phyloP scores from a whole-genome alignment of 2,329 filamentous ascomycete species.

The Fusarium subglutinans region DNA sequence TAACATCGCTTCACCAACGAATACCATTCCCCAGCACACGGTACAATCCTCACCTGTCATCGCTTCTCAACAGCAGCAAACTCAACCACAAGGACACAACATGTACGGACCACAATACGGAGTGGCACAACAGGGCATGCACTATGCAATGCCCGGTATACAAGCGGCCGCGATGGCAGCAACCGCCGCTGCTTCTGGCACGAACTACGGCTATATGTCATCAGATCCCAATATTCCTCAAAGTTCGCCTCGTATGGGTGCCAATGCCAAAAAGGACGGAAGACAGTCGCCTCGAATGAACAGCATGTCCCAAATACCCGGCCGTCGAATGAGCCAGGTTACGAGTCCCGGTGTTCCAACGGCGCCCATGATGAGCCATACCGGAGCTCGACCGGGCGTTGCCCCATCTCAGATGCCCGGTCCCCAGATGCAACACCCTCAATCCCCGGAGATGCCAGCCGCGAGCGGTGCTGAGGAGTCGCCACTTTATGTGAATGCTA shows the following conservation, averaged over 20 bases:
- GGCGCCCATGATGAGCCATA: constrained; percentile 79
- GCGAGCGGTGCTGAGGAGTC: constrained; percentile 82
- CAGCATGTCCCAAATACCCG: constrained; percentile 67
- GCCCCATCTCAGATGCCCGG: constrained; percentile 68
- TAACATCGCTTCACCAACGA: constrained; percentile 78
- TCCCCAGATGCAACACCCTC: constrained; percentile 73
- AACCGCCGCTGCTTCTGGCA: constrained; percentile 89
- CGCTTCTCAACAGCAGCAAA: constrained; percentile 75
- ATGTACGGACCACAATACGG: constrained; percentile 84
- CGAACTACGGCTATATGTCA: constrained; percentile 76
- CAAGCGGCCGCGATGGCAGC: constrained; percentile 93
- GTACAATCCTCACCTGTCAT: constrained; percentile 83
- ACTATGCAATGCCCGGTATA: constrained; percentile 81
- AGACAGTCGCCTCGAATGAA: constrained; percentile 82
- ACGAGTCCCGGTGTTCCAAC: constrained; percentile 79
- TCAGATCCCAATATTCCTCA: constrained; percentile 74
- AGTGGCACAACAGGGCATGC: constrained; percentile 78
- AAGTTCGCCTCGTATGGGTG: constrained; percentile 79
- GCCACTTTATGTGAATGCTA: constrained; percentile 96
- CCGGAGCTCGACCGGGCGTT: constrained; percentile 59
- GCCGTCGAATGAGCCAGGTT: constrained; percentile 79
- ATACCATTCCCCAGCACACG: constrained; percentile 72
- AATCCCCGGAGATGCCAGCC: constrained; percentile 82
- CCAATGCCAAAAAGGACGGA: constrained; percentile 76
- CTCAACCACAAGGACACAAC: constrained; percentile 73